Percentiles rank a stretch among this genome's conserved stretches.
These are phyloP conservation scores for Aspergillus felis DNA, from an alignment of 2,329 filamentous ascomycete genomes.

Conservation along the genomic window DNA sequence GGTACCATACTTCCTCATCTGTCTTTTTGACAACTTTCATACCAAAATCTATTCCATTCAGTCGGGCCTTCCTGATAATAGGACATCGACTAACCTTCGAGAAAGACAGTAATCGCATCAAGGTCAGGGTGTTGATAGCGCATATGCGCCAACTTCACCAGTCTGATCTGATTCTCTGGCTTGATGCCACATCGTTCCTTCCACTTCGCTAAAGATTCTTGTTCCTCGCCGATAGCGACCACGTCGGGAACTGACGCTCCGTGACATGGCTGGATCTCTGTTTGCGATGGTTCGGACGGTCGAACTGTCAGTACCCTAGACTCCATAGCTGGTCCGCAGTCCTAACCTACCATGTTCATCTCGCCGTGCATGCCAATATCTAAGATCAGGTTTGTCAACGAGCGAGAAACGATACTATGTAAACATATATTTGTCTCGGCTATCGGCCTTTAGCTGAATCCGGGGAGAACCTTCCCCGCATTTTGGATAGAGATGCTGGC, in stretches of 20 bases:
- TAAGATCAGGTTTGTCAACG: not conserved
- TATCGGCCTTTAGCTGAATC: not conserved
- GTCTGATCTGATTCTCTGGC: slow-evolving; percentile 43
- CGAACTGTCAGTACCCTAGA: not conserved
- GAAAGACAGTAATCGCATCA: slow-evolving; percentile 39
- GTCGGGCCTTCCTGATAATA: not conserved
- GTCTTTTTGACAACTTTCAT: slow-evolving; percentile 37
- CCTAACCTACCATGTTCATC: not conserved
- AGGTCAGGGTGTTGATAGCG: slow-evolving; percentile 53
- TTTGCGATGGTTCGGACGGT: not conserved
- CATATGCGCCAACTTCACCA: slow-evolving; percentile 51
- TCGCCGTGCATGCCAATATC: not conserved
- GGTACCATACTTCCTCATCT: slow-evolving; percentile 17
- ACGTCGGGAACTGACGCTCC: slow-evolving; percentile 15
- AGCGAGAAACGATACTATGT: not conserved
- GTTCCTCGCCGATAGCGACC: slow-evolving; percentile 15
- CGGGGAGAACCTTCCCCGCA: not conserved
- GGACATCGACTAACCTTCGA: slow-evolving; percentile 7
- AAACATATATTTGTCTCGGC: not conserved
- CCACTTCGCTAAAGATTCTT: slow-evolving; percentile 16
- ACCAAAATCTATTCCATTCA: slow-evolving; percentile 25
- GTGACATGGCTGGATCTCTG: not conserved
- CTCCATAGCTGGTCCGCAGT: not conserved
- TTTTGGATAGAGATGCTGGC: not conserved
- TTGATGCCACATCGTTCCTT: slow-evolving; percentile 35